Base-by-base conservation (phyloP, 169 alveolate genomes). In the Eimeria sp. region DNA sequence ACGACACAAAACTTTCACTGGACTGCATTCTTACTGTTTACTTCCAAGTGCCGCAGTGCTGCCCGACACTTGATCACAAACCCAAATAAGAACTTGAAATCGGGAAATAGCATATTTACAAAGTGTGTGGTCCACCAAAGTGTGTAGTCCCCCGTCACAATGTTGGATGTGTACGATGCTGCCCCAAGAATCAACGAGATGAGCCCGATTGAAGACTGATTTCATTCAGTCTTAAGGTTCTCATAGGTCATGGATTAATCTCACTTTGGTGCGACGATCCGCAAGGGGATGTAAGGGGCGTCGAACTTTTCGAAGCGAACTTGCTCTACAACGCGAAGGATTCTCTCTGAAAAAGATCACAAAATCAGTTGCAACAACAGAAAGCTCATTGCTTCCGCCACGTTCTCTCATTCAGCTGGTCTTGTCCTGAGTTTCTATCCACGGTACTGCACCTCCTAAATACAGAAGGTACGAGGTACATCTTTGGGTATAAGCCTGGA, bases 201-300 rank as follows among this genome's bases (percentile, higher is more conserved):
- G 2, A 34, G 40, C 40, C 40, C 40, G 40, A 34, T 2, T 34
- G 40, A 34, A 34, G 40, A 34, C 40, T 34, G 40, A 34, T 34
- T 1, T 34, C 40, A 34, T 34, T 34, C 78, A 70, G n/a, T 7
- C 34, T 11, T 30, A 34, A 30, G 51, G 51, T 22, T 70, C 22
- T 45, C 61, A 25, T 45, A 3, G 16, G 58, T 49, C 34, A 14
- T 7, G 65, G 6, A 20, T 76, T 22, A 20, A 43, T 11, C 96
- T 80, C 70, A 93, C 96, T 70, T 93, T 20, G 96, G 93, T 30
- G 63, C 73, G 73, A 83, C 96, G 40, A 93, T 76, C n/a, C 96
- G 93, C 76, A 93, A 83, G 76, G 96, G 96, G 67, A 93, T 54
- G 78, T 40, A 93, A 11, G 96, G 96, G 70, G 89, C 63, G 34